These are phyloP conservation scores for Neurospora sp. DNA, from an alignment of 495 filamentous ascomycete species.

Conservation along the genomic window DNA sequence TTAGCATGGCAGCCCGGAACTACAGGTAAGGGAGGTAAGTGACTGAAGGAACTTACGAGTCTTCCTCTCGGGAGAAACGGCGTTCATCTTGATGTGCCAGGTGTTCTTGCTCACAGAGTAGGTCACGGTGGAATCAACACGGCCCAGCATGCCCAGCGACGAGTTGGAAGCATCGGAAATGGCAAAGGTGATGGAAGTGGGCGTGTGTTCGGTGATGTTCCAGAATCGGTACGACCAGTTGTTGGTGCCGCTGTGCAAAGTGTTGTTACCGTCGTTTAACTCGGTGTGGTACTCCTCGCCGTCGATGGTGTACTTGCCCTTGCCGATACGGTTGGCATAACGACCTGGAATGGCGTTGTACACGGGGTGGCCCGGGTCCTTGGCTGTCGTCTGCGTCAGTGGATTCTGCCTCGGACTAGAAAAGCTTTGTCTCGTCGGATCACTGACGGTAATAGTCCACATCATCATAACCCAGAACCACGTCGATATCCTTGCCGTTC, in stretches of 20 bases:
- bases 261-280: slow-evolving; percentile 47
- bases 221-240: slow-evolving; percentile 48
- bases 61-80: slow-evolving; percentile 36
- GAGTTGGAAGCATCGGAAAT: slow-evolving; percentile 56
- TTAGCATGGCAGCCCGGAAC: slow-evolving; percentile 22
- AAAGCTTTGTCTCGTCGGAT: not conserved
- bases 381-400: slow-evolving; percentile 20
- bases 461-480: slow-evolving; percentile 45
- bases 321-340: slow-evolving; percentile 48
- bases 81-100: slow-evolving; percentile 46
- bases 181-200: slow-evolving; percentile 68
- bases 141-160: slow-evolving; percentile 61
- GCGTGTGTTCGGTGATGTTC: slow-evolving; percentile 44
- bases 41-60: slow-evolving; percentile 30
- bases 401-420: slow-evolving; percentile 7
- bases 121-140: slow-evolving; percentile 61
- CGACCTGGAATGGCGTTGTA: slow-evolving; percentile 44
- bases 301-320: slow-evolving; percentile 43
- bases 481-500: slow-evolving; percentile 42
- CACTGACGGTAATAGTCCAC: slow-evolving; percentile 37
- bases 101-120: slow-evolving; percentile 47
- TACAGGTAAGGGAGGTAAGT: not conserved
- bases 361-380: slow-evolving; percentile 39
- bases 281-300: slow-evolving; percentile 37
- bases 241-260: slow-evolving; percentile 49